Conservation (phyloP, 495 filamentous ascomycete species). For the Bathelium albidoporum region DNA sequence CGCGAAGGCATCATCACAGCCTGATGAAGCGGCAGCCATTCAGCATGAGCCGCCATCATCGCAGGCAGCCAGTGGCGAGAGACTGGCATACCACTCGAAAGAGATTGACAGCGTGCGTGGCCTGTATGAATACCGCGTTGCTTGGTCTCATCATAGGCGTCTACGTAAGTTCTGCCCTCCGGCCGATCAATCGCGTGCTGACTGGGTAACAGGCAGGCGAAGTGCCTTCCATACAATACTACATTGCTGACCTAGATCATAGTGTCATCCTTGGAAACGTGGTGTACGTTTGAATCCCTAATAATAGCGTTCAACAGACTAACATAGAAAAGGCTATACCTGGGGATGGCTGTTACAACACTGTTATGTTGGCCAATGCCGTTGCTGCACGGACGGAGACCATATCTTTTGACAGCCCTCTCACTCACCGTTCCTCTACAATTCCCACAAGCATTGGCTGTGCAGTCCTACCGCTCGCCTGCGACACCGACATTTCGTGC, state of each 20-base stretch:
- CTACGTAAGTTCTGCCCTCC: slow-evolving; percentile 37
- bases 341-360: slow-evolving; percentile 56
- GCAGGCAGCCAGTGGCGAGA: slow-evolving; percentile 39
- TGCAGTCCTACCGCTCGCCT: slow-evolving; percentile 45
- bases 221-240: slow-evolving; percentile 64
- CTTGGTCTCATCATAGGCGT: slow-evolving; percentile 61
- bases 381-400: slow-evolving; percentile 65
- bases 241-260: slow-evolving; percentile 53
- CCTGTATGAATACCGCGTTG: slow-evolving; percentile 59
- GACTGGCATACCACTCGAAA: slow-evolving; percentile 57
- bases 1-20: slow-evolving; percentile 19
- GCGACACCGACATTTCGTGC: slow-evolving; percentile 45
- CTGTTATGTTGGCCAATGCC: slow-evolving; percentile 64
- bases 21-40: slow-evolving; percentile 18
- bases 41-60: slow-evolving; percentile 21
- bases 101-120: slow-evolving; percentile 52
- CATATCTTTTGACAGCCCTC: slow-evolving; percentile 56
- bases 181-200: neutral
- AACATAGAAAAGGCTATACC: slow-evolving; percentile 38
- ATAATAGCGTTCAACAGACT: neutral
- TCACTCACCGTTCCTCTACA: slow-evolving; percentile 59
- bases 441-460: slow-evolving; percentile 60
- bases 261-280: slow-evolving; percentile 62
- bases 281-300: slow-evolving; percentile 27
- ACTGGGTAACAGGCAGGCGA: slow-evolving; percentile 41